A percentile compares a stretch with the other conserved stretches of the same genome.
Conservation (phyloP, 768 basidiomycete species). For the Suillus clintonianus region DNA sequence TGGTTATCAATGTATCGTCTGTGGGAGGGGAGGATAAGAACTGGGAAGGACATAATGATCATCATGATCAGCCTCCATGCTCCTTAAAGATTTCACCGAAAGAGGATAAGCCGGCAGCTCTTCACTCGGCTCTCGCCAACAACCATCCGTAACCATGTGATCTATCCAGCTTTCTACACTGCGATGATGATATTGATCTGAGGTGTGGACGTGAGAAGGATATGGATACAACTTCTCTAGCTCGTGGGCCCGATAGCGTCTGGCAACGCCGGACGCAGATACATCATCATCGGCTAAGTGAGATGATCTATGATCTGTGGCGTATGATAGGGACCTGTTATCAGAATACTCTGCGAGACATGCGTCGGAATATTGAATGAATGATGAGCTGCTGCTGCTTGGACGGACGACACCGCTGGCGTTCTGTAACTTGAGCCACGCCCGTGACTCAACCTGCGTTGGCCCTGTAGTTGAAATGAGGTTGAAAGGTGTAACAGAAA, state of each 20-base stretch:
- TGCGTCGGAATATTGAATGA: constrained; percentile 5
- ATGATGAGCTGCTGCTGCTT: constrained; percentile 2
- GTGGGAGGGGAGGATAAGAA: background rate
- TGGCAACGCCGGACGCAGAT: background rate
- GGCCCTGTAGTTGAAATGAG: background rate
- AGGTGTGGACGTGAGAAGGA: background rate
- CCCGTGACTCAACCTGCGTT: background rate
- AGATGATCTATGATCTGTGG: background rate
- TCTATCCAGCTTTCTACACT: background rate
- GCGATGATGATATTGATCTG: background rate
- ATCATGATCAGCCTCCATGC: background rate
- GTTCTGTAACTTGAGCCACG: background rate
- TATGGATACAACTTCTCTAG: constrained; percentile 2
- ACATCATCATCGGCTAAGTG: background rate
- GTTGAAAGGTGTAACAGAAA: background rate
- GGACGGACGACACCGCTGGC: background rate
- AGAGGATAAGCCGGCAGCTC: constrained; percentile 5
- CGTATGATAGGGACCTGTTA: background rate
- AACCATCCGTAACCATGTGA: background rate
- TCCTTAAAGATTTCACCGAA: background rate
- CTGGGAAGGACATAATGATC: background rate
- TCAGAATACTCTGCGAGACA: background rate
- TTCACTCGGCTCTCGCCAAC: background rate
- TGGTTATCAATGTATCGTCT: background rate
- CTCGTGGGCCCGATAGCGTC: background rate